Base-by-base conservation (phyloP, 768 basidiomycete genomes). In the Galerina sulciceps region DNA sequence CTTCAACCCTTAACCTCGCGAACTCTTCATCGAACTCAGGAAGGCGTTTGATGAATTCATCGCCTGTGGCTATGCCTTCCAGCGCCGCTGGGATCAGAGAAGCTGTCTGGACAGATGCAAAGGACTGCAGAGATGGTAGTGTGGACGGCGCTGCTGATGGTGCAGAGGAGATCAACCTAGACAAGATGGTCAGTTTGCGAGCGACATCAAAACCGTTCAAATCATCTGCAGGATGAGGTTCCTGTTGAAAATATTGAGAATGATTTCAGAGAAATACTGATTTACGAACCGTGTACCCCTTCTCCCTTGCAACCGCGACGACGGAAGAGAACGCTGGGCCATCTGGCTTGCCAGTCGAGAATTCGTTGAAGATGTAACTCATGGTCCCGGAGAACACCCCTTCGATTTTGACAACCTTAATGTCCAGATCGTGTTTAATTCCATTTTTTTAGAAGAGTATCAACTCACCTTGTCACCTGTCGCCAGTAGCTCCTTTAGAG, bases 291-390 rank as follows among this genome's bases (percentile, higher is more conserved):
- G 97, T 99, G 75, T 96, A 99, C 1, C 97, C 97, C 65, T 93
- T 92, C 67, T 92, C 90, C 47, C 93, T 89, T 4, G 97, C 97
- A 37, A 87, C 73, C 58, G 85, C 85, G 55, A 99, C 96, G 36
- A 99, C 89, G 22, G 92, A 88, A 4, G 94, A 96, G 76, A 99
- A 99, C 26, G 78, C 76, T 1, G 89, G 88, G 0, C 89, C 90
- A 48, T 84, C 83, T 4, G 86, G 76, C 45, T 82, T 80, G 1
- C 85, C 87, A 4, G 86, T 88, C 2, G 92, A 89, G 77, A 95
- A 93, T 61, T 94, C 88, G 77, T 99, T 99, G 83, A 99, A 99
- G 77, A 99, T 99, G 78, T 99, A 99, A 71, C 91, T 94, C 82
- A 99, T 86, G 2, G 97, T 99, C 9, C 97, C 97, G 4, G 93